phyloP scores from a whole-genome alignment of 176 grass and related monocot genomes.

The Avena insularis region DNA sequence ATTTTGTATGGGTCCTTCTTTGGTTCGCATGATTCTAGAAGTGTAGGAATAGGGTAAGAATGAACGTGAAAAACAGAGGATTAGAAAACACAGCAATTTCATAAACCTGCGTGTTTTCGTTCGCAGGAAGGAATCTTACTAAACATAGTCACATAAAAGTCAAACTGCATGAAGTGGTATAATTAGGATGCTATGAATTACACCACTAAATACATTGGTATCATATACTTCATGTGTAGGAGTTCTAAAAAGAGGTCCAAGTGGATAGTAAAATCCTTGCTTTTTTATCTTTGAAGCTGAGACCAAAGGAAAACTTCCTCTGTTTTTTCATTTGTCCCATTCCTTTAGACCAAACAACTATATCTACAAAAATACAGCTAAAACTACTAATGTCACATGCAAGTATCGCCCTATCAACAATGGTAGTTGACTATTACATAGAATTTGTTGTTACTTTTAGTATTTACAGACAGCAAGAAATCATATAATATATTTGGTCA shows the following conservation, averaged over 20 bases:
- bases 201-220: background rate
- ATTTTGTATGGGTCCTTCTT: background rate
- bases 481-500: background rate
- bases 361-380: background rate
- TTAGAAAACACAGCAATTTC: background rate
- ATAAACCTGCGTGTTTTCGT: background rate
- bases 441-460: background rate
- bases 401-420: background rate
- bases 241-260: background rate
- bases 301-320: background rate
- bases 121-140: background rate
- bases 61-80: background rate
- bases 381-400: background rate
- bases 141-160: background rate
- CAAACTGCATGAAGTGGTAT: background rate
- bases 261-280: background rate
- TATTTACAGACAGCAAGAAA: background rate
- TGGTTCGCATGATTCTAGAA: background rate
- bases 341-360: background rate
- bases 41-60: background rate
- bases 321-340: background rate
- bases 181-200: background rate
- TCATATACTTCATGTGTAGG: background rate
- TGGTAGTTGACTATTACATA: background rate
- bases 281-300: background rate